Conservation (phyloP, 2,329 filamentous ascomycete species). For the Colletotrichum brevisporum region DNA sequence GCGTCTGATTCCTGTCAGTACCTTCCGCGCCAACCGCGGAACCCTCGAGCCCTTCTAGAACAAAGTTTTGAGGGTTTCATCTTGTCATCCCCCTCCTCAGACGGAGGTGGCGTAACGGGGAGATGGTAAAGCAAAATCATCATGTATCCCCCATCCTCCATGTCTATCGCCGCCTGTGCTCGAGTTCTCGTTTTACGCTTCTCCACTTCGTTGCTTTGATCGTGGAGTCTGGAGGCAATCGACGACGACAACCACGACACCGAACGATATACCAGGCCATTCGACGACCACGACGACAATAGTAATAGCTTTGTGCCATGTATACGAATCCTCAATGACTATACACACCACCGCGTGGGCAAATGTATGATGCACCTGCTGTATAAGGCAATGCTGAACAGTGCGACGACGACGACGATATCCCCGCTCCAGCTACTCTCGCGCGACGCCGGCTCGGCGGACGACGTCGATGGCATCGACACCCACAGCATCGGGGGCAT, state of each 20-base stretch:
- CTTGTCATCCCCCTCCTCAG: neutral
- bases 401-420: slow-evolving; percentile 30
- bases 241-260: too few species aligned
- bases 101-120: slow-evolving; percentile 5
- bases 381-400: slow-evolving; percentile 8
- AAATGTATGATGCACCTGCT: slow-evolving; percentile 30
- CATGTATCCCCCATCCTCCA: neutral
- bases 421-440: slow-evolving; percentile 6
- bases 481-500: slow-evolving; percentile 18
- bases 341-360: slow-evolving; percentile 2
- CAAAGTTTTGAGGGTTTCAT: slow-evolving; percentile 15
- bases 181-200: too few species aligned
- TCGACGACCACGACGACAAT: too few species aligned
- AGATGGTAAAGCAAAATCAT: slow-evolving; percentile 1
- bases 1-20: neutral
- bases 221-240: too few species aligned
- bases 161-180: too few species aligned
- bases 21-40: neutral
- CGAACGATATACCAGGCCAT: too few species aligned
- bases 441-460: slow-evolving; percentile 1
- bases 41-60: slow-evolving; percentile 21
- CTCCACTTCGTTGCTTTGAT: too few species aligned
- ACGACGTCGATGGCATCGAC: neutral
- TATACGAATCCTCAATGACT: slow-evolving; percentile 11
- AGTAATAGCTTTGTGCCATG: neutral